Evolutionary conservation across 306 rosid genomes (phyloP).

Genomic region (Gastrolobium bilobum): DNA sequence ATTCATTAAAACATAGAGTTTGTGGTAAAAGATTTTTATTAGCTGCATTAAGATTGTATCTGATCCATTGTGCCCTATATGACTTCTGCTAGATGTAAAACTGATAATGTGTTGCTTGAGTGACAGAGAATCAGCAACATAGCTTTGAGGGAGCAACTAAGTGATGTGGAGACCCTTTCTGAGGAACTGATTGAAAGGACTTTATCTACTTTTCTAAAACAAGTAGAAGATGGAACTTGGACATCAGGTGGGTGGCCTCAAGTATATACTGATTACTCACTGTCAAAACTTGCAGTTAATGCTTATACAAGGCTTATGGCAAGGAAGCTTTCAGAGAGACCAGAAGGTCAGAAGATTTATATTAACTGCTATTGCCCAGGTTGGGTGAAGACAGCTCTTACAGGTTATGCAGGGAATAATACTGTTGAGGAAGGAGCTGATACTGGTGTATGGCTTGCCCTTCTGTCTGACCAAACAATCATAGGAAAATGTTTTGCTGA

Average conservation of each 20-base stretch:
- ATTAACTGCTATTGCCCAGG: conserved; percentile 53
- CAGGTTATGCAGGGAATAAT: conserved; percentile 88
- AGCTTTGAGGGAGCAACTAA: conserved; percentile 73
- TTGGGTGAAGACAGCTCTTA: conserved; percentile 86
- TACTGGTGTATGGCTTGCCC: conserved; percentile 94
- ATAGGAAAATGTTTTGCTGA: conserved; percentile 85
- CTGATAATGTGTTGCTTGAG: conserved; percentile 42
- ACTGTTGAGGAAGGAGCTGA: conserved; percentile 95
- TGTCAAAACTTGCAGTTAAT: conserved; percentile 91
- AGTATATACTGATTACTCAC: conserved; percentile 80
- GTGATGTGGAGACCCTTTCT: conserved; percentile 64
- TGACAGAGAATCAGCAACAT: conserved; percentile 71
- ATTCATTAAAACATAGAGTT: background rate
- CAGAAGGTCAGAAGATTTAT: conserved; percentile 65
- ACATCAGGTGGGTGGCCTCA: conserved; percentile 92
- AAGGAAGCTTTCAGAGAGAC: conserved; percentile 61
- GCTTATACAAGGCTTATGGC: conserved; percentile 82
- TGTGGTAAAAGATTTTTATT: conserved; percentile 9
- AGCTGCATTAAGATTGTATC: background rate
- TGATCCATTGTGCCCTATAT: background rate
- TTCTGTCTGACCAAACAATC: conserved; percentile 73
- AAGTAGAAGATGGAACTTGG: conserved; percentile 91
- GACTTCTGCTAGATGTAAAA: conserved; percentile 27
- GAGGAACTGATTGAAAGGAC: conserved; percentile 72
- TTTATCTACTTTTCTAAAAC: conserved; percentile 68